Evolutionary conservation across 2,329 filamentous ascomycete genomes (phyloP), one percentile per base, ranked within the genome.

Genomic region (Trichoderma sp.): DNA sequence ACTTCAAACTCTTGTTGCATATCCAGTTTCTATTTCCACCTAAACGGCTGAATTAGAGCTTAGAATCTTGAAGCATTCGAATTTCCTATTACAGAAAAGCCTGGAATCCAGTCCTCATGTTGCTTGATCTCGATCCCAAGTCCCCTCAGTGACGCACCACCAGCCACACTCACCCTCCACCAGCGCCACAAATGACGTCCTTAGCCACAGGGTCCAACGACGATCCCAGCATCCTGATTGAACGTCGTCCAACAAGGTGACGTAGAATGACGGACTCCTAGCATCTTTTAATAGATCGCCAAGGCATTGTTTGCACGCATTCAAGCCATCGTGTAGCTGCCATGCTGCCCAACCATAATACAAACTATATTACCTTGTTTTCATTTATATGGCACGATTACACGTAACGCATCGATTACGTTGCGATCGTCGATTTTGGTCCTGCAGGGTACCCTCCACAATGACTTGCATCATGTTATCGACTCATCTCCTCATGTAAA

Each of bases 131-230:
- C 65, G 61, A 70, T 66, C 14, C 18, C 61, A 30, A 1, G 39
- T 53, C 26, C 71, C 32, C 28, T 12, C 58, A 70, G 58, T 70
- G 56, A 72, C 57, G 47, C 56, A 69, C 34, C 57, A 24, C 36
- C 36, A 69, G 56, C 66, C 66, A 72, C 64, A 47, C 32, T 7
- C 14, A 34, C 53, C n/a, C 2, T 12, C 58, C 28, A 57, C 30
- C 47, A 39, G 32, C 63, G 67, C 67, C 71, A 70, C 56, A 69
- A 30, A 71, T 72, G 71, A 72, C 71, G 71, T 72, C 21, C 15
- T 30, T 53, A 72, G 67, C 71, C 71, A 65, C 71, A 72, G 53
- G 60, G 60, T 61, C 67, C 65, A 57, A 58, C 8, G 30, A 7
- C 47, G 9, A 24, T 64, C 34, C 68, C 15, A 14, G 32, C n/a